Evolutionary conservation across 176 grass and related monocot genomes (phyloP), one percentile per base, ranked within the genome.

Genomic region (Poa annua): DNA sequence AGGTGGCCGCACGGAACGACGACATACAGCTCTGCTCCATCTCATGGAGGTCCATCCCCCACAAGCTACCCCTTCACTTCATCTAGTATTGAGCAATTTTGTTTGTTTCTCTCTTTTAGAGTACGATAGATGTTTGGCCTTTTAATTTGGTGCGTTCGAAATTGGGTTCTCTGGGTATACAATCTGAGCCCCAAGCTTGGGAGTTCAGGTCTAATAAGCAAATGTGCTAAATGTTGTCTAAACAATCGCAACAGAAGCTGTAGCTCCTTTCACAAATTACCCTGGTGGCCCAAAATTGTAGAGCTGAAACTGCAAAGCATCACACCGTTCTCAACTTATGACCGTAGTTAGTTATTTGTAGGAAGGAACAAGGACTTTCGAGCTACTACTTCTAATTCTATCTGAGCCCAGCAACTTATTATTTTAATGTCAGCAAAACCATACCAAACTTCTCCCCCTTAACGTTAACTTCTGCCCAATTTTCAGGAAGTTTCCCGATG

Each of bases 401-500:
- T 49, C 38, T 29, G 17, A 44, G 29, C 26, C 26, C 36, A 75
- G 24, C 64, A 88, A 26, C 2, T 19, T 51, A 32, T 79, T 85
- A 32, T 79, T 85, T 33, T 85, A 14, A 16, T 77, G 71, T 47
- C 22, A 74, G 4, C 11, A 79, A 6, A 87, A 71, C 1, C 67
- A 21, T 14, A 49, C 42, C 6, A n/a, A 85, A 8, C 53, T 77
- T 57, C 5, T 78, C 11, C 59, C 48, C 59, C 48, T 57, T 57
- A 6, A 29, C 42, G n/a, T 52, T 73, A 41, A 24, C 26, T 77
- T 80, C 33, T 11, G 41, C 66, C 33, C 11, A 5, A 38, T 57
- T 77, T 63, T 81, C 85, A 99, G 96, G 82, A 94, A 75, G 54
- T 99, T 99, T 81, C 89, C 92, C 0, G 96, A 99, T 65, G 96